Base-by-base conservation (phyloP, 2,329 filamentous ascomycete genomes). In the Hyphodiscus sp. region DNA sequence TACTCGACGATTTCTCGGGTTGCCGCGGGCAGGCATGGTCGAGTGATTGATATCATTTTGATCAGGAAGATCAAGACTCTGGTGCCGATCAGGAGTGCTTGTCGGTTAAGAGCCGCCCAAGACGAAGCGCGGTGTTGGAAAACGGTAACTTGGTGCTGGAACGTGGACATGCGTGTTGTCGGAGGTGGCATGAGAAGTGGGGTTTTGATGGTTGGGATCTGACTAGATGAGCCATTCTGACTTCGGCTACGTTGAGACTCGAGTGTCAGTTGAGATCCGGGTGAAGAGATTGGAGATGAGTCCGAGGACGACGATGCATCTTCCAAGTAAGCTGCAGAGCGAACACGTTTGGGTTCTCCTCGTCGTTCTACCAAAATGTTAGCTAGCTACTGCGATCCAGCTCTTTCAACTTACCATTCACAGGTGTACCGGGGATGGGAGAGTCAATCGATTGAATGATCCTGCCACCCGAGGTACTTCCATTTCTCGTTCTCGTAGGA, bases 1-100 rank as follows among this genome's bases (percentile, higher is more conserved):
- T 86, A 83, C 5, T 82, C 76, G 5, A 91, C 70, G 68, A 79
- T 78, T 10, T 81, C 73, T 48, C 79, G 84, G 13, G 82, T 76
- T 45, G 83, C 82, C 52, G 83, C 83, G 0, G 91, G 90, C 66
- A 82, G 82, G 67, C 91, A 96, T 1, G 85, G 80, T 48, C 79
- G 76, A 2, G 80, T 76, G 9, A 94, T 71, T 0, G 82, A 81
- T 11, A 78, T 71, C 10, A 91, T 71, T 68, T 96, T 95, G 48
- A 78, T 60, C 3, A 86, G 67, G 61, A 95, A 91, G 0, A 91
- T 62, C 1, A 69, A 61, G 2, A 89, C 69, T 47, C 84, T 83
- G 47, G 68, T 68, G 68, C 69, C 63, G 58, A 68, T 58, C 9
- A 62, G 52, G 30, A 69, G 59, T 5, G 64, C 62, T 20, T 65